Evolutionary conservation across 176 grass and related monocot species (phyloP).

Genomic region (Lolium multiflorum): DNA sequence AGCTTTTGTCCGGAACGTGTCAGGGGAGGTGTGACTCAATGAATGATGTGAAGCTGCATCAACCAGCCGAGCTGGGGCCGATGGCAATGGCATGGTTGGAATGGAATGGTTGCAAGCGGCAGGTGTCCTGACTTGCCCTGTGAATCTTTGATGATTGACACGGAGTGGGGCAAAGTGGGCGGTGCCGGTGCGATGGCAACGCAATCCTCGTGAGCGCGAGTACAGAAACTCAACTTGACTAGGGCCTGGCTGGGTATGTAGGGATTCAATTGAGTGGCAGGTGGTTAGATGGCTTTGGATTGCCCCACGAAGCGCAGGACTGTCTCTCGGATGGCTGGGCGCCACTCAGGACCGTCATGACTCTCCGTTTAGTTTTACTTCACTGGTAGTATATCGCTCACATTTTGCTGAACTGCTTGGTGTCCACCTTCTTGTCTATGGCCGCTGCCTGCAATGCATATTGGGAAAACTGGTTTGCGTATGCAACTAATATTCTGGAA

Average conservation of each 20-base stretch:
- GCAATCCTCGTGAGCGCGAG: constrained; percentile 30
- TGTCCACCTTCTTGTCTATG: too few relatives aligned
- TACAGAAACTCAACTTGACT: neutral
- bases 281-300: neutral
- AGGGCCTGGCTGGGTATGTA: neutral
- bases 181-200: neutral
- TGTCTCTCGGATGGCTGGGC: too few relatives aligned
- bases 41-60: constrained; percentile 39
- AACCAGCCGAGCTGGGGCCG: constrained; percentile 21
- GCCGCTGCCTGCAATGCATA: too few relatives aligned
- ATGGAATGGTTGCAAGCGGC: neutral
- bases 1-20: neutral
- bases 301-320: too few relatives aligned
- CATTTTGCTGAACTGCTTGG: too few relatives aligned
- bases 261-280: neutral
- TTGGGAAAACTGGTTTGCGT: too few relatives aligned
- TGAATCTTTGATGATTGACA: constrained; percentile 44
- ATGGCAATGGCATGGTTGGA: neutral
- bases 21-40: neutral
- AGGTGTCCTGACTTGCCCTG: neutral
- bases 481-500: too few relatives aligned
- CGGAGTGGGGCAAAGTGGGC: constrained; percentile 35
- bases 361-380: too few relatives aligned
- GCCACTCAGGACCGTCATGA: too few relatives aligned
- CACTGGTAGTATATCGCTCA: too few relatives aligned